phyloP scores from a whole-genome alignment of 2,329 filamentous ascomycete species.

The Fusarium sp. region DNA sequence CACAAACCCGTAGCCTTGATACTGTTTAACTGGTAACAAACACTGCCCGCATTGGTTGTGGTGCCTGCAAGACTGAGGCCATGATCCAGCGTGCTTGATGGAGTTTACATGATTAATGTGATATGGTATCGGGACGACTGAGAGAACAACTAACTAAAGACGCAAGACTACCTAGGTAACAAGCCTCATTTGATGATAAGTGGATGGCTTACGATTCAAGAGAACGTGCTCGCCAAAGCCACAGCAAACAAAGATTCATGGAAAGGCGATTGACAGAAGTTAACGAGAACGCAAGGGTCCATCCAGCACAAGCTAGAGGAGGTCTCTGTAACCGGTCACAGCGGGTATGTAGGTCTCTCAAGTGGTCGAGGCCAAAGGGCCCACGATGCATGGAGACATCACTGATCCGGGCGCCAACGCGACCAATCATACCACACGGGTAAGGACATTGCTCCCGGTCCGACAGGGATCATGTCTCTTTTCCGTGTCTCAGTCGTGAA shows the following conservation, averaged over 20 bases:
- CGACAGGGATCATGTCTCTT: slow-evolving; percentile 34
- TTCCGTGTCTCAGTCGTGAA: slow-evolving; percentile 21
- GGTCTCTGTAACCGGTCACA: slow-evolving; percentile 36
- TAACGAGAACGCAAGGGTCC: slow-evolving; percentile 26
- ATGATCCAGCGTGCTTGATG: neutral
- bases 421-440: slow-evolving; percentile 45
- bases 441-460: slow-evolving; percentile 27
- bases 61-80: neutral
- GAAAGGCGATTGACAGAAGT: neutral
- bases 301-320: slow-evolving; percentile 14
- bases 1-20: neutral
- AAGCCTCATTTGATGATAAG: neutral
- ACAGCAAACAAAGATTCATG: slow-evolving; percentile 11
- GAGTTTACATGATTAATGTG: neutral
- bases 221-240: slow-evolving; percentile 6
- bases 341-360: slow-evolving; percentile 45
- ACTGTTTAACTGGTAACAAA: neutral
- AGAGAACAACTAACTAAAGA: neutral
- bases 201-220: slow-evolving; percentile 1
- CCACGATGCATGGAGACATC: slow-evolving; percentile 42
- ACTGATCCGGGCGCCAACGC: slow-evolving; percentile 48
- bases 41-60: neutral
- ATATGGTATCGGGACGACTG: neutral
- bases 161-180: neutral
- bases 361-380: slow-evolving; percentile 36